Conservation (phyloP, 129 eudicot genomes). For the sunflower (Helianthus annuus) region DNA sequence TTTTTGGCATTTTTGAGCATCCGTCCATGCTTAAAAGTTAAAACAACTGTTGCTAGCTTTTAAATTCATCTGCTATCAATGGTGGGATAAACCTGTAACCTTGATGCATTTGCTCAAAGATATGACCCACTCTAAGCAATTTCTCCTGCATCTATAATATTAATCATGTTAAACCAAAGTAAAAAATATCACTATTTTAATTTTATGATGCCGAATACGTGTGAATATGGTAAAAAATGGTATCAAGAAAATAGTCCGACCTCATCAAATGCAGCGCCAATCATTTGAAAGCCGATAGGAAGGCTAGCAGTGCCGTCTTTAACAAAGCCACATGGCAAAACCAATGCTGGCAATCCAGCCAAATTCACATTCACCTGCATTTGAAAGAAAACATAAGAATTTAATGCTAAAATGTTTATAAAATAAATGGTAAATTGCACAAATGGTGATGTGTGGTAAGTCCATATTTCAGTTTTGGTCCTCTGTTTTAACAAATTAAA, state of each 20-base stretch:
- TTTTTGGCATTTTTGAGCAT: conserved; percentile 14
- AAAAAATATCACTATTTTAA: too few relatives aligned
- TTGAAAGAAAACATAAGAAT: too few relatives aligned
- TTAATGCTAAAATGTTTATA: too few relatives aligned
- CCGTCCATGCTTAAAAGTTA: neutral
- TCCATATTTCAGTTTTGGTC: too few relatives aligned
- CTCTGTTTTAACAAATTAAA: too few relatives aligned
- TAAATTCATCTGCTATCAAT: conserved; percentile 51
- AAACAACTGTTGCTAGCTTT: conserved; percentile 26
- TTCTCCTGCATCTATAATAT: conserved; percentile 62
- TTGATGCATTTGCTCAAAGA: conserved; percentile 94
- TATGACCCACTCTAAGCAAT: conserved; percentile 88
- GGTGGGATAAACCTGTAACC: conserved; percentile 78
- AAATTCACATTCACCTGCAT: conserved; percentile 98
- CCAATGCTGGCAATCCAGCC: conserved; percentile 97
- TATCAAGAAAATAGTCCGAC: conserved; percentile 31
- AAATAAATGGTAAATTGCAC: too few relatives aligned
- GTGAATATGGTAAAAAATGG: neutral
- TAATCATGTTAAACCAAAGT: conserved; percentile 8
- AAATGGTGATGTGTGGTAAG: too few relatives aligned
- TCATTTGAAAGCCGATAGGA: conserved; percentile 95
- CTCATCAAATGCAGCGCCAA: conserved; percentile 96
- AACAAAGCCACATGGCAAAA: conserved; percentile 90
- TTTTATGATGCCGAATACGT: neutral
- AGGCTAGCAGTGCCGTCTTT: conserved; percentile 56